Conservation (phyloP, 331 rosid genomes). For the Arachis monticola region DNA sequence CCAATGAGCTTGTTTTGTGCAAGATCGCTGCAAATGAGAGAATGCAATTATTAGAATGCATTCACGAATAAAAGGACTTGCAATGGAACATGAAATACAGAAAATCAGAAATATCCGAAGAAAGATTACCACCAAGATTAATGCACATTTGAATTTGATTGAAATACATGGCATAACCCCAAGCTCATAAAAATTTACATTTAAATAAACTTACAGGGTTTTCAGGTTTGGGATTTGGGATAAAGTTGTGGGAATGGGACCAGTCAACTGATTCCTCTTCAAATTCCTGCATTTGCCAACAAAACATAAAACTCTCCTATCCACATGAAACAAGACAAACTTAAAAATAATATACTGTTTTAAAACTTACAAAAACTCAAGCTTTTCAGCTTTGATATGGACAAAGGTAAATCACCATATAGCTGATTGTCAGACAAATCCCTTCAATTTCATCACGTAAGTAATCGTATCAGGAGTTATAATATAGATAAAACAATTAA, state of each 20-base stretch:
- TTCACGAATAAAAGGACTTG: no score
- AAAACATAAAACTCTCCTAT: not conserved
- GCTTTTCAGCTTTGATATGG: slow-evolving; percentile 78
- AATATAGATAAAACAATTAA: no score
- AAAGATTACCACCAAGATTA: no score
- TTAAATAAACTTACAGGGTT: slow-evolving; percentile 59
- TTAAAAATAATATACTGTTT: not conserved
- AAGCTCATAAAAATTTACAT: not conserved
- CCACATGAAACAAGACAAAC: no score
- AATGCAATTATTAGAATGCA: no score
- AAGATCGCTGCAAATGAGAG: no score
- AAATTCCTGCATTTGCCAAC: slow-evolving; percentile 57
- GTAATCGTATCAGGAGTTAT: not conserved
- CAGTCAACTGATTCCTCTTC: slow-evolving; percentile 75
- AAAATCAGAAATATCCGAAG: no score
- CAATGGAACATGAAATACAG: no score
- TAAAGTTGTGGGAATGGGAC: slow-evolving; percentile 85
- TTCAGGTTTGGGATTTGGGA: slow-evolving; percentile 83
- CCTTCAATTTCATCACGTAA: slow-evolving; percentile 41
- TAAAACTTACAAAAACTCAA: slow-evolving; percentile 73
- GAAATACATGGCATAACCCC: no score
- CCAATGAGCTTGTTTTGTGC: no score
- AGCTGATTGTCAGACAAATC: slow-evolving; percentile 81
- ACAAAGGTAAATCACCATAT: slow-evolving; percentile 78
- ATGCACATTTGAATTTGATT: no score